Base-by-base conservation (phyloP, 257 asterid species). In the Oldenlandia corymbosa region DNA sequence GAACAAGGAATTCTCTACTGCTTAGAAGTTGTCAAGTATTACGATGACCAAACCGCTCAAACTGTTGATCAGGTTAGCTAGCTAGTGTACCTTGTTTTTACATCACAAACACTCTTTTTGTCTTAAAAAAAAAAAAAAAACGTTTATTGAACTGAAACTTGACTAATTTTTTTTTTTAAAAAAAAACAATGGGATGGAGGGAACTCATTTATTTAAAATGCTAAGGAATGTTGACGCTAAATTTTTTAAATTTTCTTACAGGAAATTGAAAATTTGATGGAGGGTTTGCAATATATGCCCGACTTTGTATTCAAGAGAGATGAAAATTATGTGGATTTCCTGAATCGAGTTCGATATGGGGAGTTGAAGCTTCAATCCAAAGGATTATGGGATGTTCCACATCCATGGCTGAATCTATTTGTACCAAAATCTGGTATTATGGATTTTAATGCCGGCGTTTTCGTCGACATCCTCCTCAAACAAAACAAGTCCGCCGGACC, bases 371-470 rank as follows among this genome's bases (percentile, higher is more conserved):
- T 65, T 6, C 60, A 74, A 47, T 68, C 81, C 1, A 65, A 60
- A 20, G 81, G 84, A 27, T 63, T 75, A 26, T 54, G 72, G 71
- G 78, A 74, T 24, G 74, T 80, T 65, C 78, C 94, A 49, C 96
- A 90, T 75, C 95, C 96, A 45, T 90, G 95, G 97, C 82, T 90
- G 1, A 87, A 85, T 67, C 82, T 90, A 46, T 80, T 83, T 71
- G 81, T 90, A 49, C 93, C 96, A 23, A 87, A 80, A 65, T 90
- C 94, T 1, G 20, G 66, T 48, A 78, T 88, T 6, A 34, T 59
- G 73, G 82, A 84, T 34, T 85, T 88, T 51, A 79, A 85, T 70
- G 74, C 59, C 7, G 87, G 76, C 48, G 90, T 85, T 67, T 73
- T 85, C 7, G 73, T 71, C 60, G 82, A 85, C 83, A 88, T 85